phyloP scores from a whole-genome alignment of 306 rosid genomes.

The Glycine latifolia region DNA sequence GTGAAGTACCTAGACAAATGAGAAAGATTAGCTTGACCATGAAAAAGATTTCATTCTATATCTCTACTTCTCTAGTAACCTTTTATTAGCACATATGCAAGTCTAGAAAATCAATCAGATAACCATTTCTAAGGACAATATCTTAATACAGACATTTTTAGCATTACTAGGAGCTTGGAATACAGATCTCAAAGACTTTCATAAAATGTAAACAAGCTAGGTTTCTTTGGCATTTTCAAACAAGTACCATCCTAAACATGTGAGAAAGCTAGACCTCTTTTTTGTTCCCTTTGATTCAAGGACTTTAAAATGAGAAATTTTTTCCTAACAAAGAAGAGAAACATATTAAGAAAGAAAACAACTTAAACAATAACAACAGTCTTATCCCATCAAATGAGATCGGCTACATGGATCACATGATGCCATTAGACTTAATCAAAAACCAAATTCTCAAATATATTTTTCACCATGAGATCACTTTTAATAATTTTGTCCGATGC shows the following conservation, averaged over 20 bases:
- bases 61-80: slow-evolving; percentile 15
- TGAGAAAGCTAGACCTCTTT: slow-evolving; percentile 6
- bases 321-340: background rate
- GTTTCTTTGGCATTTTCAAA: slow-evolving; percentile 5
- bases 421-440: background rate
- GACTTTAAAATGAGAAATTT: slow-evolving; percentile 15
- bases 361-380: background rate
- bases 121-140: slow-evolving; percentile 28
- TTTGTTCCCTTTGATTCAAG: slow-evolving; percentile 30
- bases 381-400: too few species aligned
- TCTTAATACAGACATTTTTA: slow-evolving; percentile 19
- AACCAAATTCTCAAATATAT: background rate
- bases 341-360: slow-evolving; percentile 32
- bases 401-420: background rate
- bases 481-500: background rate
- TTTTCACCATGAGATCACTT: background rate
- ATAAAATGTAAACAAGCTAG: background rate
- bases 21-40: slow-evolving; percentile 44
- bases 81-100: slow-evolving; percentile 26
- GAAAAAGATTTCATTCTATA: slow-evolving; percentile 8
- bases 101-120: slow-evolving; percentile 14
- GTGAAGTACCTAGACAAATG: slow-evolving; percentile 76
- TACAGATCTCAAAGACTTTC: slow-evolving; percentile 22
- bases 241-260: slow-evolving; percentile 33
- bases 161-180: slow-evolving; percentile 32